Base-by-base conservation (phyloP, 805 yeast genomes). In the Candida silvicultrix region DNA sequence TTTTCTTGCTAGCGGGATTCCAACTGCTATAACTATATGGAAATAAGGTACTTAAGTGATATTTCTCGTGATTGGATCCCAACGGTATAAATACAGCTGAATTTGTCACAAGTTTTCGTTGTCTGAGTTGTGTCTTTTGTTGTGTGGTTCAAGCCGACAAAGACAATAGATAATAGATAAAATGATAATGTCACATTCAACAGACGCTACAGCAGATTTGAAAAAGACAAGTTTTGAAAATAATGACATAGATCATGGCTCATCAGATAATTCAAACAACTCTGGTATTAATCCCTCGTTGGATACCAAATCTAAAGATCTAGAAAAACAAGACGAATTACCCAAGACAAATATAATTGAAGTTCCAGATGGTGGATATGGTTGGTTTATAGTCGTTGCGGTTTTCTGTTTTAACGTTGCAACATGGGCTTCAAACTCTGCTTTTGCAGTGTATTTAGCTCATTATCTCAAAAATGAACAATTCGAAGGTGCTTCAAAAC, bases 401-500 rank as follows among this genome's bases (percentile, higher is more conserved):
- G 51, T 55, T 29, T 54, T 52, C 40, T 44, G 55, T 37, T 51
- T 58, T 46, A 56, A 55, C 45, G 36, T 54, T n/a, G 50, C 60
- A 4, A 58, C 63, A 0, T 58, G 63, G 63, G 63, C 59, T 6
- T 50, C 62, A 10, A 58, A 58, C 43, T 45, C 62, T 3, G 59
- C 42, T 0, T 85, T 73, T 57, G 81, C 88, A 10, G 70, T 84
- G 8, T 83, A 80, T 55, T 66, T 83, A 40, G 76, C 85, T 2
- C 71, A 74, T 51, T 85, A 81, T 56, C 53, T 84, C 22, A 68
- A 75, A 38, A 53, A 71, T 40, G 60, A 73, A 44, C 63, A 69
- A 0, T 83, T 80, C 51, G 58, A 65, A 0, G 83, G 80, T 3
- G 82, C 81, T 0, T 53, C 69, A 1, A 80, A 75, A 46, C 63